These are phyloP conservation scores for Sonneratia caseolaris DNA, from an alignment of 345 rosid genomes.

Conservation along the genomic window DNA sequence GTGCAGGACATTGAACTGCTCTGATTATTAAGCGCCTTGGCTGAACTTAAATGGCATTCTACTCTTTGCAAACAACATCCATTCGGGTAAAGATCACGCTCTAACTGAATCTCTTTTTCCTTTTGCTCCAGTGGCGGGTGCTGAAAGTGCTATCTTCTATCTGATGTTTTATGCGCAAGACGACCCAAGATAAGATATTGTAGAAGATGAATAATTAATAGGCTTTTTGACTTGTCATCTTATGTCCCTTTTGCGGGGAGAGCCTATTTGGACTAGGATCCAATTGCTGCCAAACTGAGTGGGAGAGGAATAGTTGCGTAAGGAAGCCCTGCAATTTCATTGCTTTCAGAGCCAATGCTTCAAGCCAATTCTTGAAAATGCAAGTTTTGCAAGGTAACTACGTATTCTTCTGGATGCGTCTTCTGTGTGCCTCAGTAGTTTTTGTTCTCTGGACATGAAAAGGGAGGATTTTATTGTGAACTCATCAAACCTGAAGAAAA, in stretches of 20 bases:
- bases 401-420: not conserved
- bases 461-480: no score
- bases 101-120: not conserved
- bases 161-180: no score
- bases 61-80: slow-evolving; percentile 56
- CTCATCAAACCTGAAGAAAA: no score
- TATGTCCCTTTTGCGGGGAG: slow-evolving; percentile 33
- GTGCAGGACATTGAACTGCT: slow-evolving; percentile 65
- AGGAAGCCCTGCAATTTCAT: slow-evolving; percentile 47
- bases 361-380: slow-evolving; percentile 62
- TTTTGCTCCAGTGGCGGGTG: not conserved
- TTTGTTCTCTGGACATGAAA: no score
- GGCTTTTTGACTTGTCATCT: no score
- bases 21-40: slow-evolving; percentile 71
- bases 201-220: no score
- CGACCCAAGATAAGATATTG: no score
- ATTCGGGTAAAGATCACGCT: slow-evolving; percentile 37
- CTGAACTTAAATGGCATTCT: slow-evolving; percentile 72
- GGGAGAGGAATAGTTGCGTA: slow-evolving; percentile 48
- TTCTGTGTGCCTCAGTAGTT: not conserved
- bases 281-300: slow-evolving; percentile 42
- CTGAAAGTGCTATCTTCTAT: not conserved
- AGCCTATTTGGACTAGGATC: slow-evolving; percentile 64
- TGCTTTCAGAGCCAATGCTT: slow-evolving; percentile 60
- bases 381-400: slow-evolving; percentile 52